These are phyloP conservation scores for Meyerozyma athensensis DNA, from an alignment of 1,139 yeast species.

Conservation along the genomic window DNA sequence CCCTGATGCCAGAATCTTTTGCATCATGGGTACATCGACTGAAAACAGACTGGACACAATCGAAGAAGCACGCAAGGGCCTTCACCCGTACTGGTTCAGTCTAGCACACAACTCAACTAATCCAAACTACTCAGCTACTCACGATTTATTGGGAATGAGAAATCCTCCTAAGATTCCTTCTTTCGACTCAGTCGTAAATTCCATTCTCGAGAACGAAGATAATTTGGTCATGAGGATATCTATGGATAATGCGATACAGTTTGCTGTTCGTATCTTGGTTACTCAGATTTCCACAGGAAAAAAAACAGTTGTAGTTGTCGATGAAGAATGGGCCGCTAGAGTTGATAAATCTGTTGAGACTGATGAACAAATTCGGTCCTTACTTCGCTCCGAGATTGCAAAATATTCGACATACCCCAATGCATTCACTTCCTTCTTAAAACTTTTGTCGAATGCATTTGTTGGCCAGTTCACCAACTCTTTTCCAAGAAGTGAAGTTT, in stretches of 20 bases:
- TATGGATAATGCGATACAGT: constrained; percentile 40
- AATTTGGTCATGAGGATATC: constrained; percentile 20
- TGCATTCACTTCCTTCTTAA: constrained; percentile 16
- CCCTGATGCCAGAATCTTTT: constrained; percentile 61
- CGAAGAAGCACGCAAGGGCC: constrained; percentile 79
- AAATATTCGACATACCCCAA: constrained; percentile 12
- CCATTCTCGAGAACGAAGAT: constrained; percentile 22
- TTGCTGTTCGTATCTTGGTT: constrained; percentile 51
- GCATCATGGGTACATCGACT: constrained; percentile 59
- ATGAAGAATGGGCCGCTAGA: constrained; percentile 72
- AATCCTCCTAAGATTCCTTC: constrained; percentile 39
- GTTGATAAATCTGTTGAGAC: constrained; percentile 67
- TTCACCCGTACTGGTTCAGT: constrained; percentile 72
- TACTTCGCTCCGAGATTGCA: constrained; percentile 26
- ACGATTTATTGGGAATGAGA: constrained; percentile 33
- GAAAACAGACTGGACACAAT: constrained; percentile 64
- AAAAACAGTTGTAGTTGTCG: constrained; percentile 56
- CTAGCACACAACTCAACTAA: constrained; percentile 39
- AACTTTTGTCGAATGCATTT: constrained; percentile 25
- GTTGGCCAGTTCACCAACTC: constrained; percentile 20
- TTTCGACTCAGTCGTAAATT: constrained; percentile 30
- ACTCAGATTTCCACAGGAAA: constrained; percentile 55
- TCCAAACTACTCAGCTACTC: constrained; percentile 34
- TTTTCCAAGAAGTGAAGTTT: constrained; percentile 7
- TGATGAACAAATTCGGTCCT: constrained; percentile 48